Percentiles rank a stretch among this genome's conserved stretches.
Evolutionary conservation across 305 asterid species (phyloP).

Genomic region (Euphrasia arctica): DNA sequence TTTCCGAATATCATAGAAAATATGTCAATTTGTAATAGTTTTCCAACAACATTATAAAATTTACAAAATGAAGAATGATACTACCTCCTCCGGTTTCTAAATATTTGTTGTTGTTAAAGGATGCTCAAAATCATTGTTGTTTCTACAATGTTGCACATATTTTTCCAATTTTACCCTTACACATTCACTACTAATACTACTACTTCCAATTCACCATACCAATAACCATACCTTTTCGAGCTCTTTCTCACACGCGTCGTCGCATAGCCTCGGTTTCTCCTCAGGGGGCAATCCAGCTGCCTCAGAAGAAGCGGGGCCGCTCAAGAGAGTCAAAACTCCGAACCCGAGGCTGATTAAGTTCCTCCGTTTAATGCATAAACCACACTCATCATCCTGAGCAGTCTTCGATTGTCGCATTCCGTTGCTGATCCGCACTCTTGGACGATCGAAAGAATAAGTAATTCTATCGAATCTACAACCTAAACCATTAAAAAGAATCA

Average conservation of each 20-base stretch:
- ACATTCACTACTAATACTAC: too few relatives aligned
- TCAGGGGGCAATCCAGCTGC: constrained; percentile 96
- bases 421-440: constrained; percentile 28
- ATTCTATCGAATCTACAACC: constrained; percentile 43
- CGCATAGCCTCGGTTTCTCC: constrained; percentile 82
- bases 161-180: too few relatives aligned
- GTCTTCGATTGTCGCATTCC: constrained; percentile 27
- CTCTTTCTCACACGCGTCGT: constrained; percentile 79
- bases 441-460: constrained; percentile 29
- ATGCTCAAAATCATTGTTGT: too few relatives aligned
- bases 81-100: too few relatives aligned
- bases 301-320: constrained; percentile 38
- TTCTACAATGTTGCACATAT: too few relatives aligned
- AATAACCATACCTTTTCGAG: constrained; percentile 99
- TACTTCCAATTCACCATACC: too few relatives aligned
- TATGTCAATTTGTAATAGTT: too few relatives aligned
- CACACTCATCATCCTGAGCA: constrained; percentile 6
- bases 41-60: too few relatives aligned
- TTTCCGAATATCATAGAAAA: too few relatives aligned
- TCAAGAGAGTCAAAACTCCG: constrained; percentile 45
- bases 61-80: too few relatives aligned
- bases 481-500: constrained; percentile 22
- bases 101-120: too few relatives aligned
- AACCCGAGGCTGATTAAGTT: constrained; percentile 44
- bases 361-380: constrained; percentile 49